phyloP scores from a whole-genome alignment of 331 rosid genomes.

The Malus hybrid region DNA sequence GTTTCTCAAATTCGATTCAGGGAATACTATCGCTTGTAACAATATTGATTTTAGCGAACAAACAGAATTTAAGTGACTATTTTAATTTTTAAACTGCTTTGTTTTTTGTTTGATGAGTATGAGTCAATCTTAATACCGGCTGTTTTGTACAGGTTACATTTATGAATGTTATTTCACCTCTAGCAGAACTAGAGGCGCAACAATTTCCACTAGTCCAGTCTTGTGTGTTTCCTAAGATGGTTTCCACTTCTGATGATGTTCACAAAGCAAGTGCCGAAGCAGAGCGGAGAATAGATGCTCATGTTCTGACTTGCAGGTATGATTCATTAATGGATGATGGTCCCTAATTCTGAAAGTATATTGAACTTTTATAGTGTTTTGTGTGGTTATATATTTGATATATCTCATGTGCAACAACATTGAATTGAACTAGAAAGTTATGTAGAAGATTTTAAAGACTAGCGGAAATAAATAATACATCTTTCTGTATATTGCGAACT shows the following conservation, averaged over 20 bases:
- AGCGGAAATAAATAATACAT: conserved; percentile 14
- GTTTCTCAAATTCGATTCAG: background rate
- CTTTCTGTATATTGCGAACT: conserved; percentile 17
- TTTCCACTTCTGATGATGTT: conserved; percentile 56
- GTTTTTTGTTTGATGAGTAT: background rate
- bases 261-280: conserved; percentile 91
- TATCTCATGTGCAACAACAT: background rate
- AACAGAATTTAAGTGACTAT: background rate
- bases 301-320: conserved; percentile 73
- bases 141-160: conserved; percentile 57
- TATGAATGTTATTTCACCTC: conserved; percentile 57
- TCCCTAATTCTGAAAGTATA: background rate
- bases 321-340: background rate
- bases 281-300: conserved; percentile 78
- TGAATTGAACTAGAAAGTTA: background rate
- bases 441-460: background rate
- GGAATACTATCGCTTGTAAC: background rate
- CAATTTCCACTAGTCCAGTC: conserved; percentile 78
- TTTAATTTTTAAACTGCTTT: background rate
- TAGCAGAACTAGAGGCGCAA: conserved; percentile 75
- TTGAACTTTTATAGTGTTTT: background rate
- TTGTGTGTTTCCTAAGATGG: conserved; percentile 74
- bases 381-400: background rate
- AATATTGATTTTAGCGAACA: background rate
- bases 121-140: conserved; percentile 10